Base-by-base conservation (phyloP, 768 basidiomycete genomes). In the Boletellus ananas region DNA sequence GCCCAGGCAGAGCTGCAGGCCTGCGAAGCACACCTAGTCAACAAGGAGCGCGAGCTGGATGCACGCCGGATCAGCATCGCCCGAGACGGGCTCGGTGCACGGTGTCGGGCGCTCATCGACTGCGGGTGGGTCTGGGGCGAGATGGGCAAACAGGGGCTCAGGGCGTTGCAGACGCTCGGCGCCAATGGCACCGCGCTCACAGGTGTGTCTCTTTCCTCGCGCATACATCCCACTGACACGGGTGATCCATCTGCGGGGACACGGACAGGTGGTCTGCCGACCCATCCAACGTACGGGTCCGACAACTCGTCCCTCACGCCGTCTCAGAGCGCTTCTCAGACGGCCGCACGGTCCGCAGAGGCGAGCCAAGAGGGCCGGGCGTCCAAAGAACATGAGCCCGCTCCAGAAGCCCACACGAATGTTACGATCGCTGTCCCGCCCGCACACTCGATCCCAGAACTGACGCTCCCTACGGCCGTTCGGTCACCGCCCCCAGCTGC, bases 1-100 rank as follows among this genome's bases (percentile, higher is more conserved):
- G 87, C 89, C 0, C 90, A 91, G 56, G 72, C 83, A 0, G 86
- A 91, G 55, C 72, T 92, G 17, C 89, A 90, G 58, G 90, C 87
- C 9, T 93, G 90, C 64, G 90, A 93, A 61, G 72, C 78, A 0
- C 85, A 85, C 47, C 74, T 93, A 2, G 83, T 83, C 0, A 51
- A 70, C 23, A 88, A 88, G 63, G 88, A 93, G 61, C 75, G 69
- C 17, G 84, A 84, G 50, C 74, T 90, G 7, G 77, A 77, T 6
- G 59, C 61, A 0, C 69, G 76, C 42, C 74, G 88, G 1, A 64
- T 71, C n/a, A 70, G 70, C n/a, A 73, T 83, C 8, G 74, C 88
- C 12, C 71, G 76, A 6, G 78, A 82, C 37, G 87, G 87, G 1
- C 72, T 93, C 18, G 74, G 78, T 1, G 70, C 72, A 4, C 75